These are phyloP conservation scores for Trametes villosa DNA, from an alignment of 768 basidiomycete genomes.

Conservation along the genomic window DNA sequence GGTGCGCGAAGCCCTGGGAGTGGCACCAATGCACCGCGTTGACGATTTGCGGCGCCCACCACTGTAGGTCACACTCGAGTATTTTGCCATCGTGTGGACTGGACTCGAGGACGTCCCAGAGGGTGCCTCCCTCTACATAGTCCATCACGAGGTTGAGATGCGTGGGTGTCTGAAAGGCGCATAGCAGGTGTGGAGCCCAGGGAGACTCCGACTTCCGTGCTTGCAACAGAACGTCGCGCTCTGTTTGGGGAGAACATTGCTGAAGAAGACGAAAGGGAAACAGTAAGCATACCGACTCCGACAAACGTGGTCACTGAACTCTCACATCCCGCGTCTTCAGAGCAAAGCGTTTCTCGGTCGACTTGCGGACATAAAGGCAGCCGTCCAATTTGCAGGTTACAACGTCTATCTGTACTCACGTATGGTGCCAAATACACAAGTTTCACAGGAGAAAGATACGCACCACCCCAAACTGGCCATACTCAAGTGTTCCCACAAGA, in stretches of 20 bases:
- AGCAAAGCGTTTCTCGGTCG: constrained; percentile 75
- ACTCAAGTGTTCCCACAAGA: constrained; percentile 74
- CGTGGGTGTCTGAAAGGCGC: constrained; percentile 79
- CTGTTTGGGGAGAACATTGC: constrained; percentile 86
- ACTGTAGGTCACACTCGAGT: constrained; percentile 67
- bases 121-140: constrained; percentile 82
- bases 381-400: constrained; percentile 76
- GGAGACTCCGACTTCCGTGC: constrained; percentile 54
- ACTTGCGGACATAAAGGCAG: constrained; percentile 83
- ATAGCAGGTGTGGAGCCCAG: constrained; percentile 84
- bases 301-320: constrained; percentile 9
- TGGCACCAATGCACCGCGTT: constrained; percentile 93
- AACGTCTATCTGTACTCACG: constrained; percentile 69
- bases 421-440: not conserved
- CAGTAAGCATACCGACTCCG: not conserved
- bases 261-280: constrained; percentile 35
- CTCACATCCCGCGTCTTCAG: constrained; percentile 75
- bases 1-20: constrained; percentile 83
- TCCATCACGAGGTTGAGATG: constrained; percentile 83
- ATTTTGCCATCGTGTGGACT: constrained; percentile 66
- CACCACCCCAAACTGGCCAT: constrained; percentile 89
- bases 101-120: constrained; percentile 88
- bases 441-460: no score
- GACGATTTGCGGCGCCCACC: constrained; percentile 88
- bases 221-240: constrained; percentile 77